Conservation (phyloP, 1,284 basidiomycete species). For the Leccinum fuscescens region DNA sequence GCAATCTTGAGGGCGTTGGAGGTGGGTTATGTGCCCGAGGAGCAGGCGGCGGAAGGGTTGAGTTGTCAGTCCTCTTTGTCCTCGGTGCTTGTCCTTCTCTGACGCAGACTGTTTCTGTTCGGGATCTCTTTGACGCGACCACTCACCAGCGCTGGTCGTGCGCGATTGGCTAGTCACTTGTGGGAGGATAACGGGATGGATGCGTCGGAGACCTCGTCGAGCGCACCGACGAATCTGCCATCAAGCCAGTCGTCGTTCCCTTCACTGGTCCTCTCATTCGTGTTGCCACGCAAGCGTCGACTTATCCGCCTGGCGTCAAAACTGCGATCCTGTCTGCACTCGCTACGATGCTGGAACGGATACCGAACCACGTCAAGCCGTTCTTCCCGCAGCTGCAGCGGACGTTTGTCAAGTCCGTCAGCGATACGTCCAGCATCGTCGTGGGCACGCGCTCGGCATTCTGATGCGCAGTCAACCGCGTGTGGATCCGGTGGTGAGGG, state of each 20-base stretch:
- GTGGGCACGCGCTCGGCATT: slow-evolving; percentile 75
- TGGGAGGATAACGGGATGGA: slow-evolving; percentile 99
- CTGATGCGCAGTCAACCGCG: slow-evolving; percentile 80
- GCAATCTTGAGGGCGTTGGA: slow-evolving; percentile 76
- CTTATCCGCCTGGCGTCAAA: background rate
- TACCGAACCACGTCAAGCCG: slow-evolving; percentile 90
- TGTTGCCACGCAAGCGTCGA: background rate
- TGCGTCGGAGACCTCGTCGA: slow-evolving; percentile 22
- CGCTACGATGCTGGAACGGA: slow-evolving; percentile 76
- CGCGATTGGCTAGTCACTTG: slow-evolving; percentile 80
- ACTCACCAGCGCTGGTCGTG: slow-evolving; percentile 64
- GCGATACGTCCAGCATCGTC: slow-evolving; percentile 75
- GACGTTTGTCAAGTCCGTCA: slow-evolving; percentile 93
- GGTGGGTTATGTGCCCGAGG: slow-evolving; percentile 67
- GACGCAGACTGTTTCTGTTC: background rate
- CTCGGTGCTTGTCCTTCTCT: background rate
- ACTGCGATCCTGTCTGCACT: background rate
- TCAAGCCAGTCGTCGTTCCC: background rate
- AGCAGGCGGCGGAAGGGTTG: slow-evolving; percentile 70
- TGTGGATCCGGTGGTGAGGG: background rate
- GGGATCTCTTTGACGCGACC: background rate
- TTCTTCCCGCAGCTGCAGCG: slow-evolving; percentile 99
- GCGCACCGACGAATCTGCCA: background rate
- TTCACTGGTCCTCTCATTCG: background rate
- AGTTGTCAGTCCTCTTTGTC: slow-evolving; percentile 46